A percentile compares a stretch with the other conserved stretches of the same genome.
phyloP scores from a whole-genome alignment of 441 rosid genomes.

The Gossypium lobatum region DNA sequence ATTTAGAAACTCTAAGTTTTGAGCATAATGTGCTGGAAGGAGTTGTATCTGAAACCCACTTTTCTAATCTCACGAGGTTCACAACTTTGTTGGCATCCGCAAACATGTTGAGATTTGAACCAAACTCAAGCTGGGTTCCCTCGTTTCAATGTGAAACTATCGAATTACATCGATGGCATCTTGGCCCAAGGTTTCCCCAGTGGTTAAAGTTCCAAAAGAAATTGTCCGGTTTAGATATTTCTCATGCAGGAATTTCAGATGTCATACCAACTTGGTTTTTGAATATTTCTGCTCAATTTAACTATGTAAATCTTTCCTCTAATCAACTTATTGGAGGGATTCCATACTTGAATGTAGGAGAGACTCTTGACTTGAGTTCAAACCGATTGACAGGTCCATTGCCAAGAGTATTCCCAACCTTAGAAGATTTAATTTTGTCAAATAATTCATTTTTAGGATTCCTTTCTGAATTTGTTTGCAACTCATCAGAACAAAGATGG shows the following conservation, averaged over 20 bases:
- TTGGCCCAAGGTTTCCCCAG: constrained; percentile 7
- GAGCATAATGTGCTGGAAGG: neutral
- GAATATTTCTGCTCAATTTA: neutral
- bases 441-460: constrained; percentile 15
- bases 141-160: neutral
- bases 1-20: neutral
- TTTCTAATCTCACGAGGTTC: neutral
- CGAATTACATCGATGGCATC: neutral
- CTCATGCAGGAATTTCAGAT: constrained; percentile 1
- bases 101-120: neutral
- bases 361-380: neutral
- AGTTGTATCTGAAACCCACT: neutral
- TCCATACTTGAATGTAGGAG: neutral
- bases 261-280: constrained; percentile 12
- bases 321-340: constrained; percentile 1
- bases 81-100: neutral
- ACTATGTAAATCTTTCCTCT: neutral
- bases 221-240: neutral
- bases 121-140: constrained; percentile 12
- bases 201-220: constrained; percentile 3
- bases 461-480: neutral
- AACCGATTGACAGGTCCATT: constrained; percentile 9
- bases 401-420: neutral
- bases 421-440: neutral
- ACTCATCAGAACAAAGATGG: neutral